Percentiles rank a stretch among this genome's conserved stretches.
Conservation (phyloP, 192 early-diverging fungal genomes). For the Chytriomyces confervae region DNA sequence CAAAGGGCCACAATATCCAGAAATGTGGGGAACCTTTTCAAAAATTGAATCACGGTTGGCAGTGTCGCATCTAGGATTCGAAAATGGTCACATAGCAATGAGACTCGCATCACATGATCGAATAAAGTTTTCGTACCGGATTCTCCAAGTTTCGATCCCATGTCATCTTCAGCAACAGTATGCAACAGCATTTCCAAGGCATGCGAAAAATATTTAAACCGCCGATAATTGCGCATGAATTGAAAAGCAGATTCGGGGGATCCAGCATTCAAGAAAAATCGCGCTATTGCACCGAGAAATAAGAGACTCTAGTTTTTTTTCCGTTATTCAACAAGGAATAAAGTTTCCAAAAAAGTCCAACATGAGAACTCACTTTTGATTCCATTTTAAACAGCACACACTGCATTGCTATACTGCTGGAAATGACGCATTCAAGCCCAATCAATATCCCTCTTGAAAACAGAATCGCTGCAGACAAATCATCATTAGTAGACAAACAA, state of each 20-base stretch:
- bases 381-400: constrained; percentile 66
- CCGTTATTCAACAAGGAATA: not conserved
- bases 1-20: constrained; percentile 93
- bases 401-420: constrained; percentile 59
- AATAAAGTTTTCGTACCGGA: too few relatives aligned
- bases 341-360: not conserved
- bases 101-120: too few relatives aligned
- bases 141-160: constrained; percentile 45
- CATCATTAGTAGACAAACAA: constrained; percentile 9
- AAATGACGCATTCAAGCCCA: constrained; percentile 75
- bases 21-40: constrained; percentile 79
- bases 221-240: constrained; percentile 74
- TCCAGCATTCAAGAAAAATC: constrained; percentile 62
- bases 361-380: constrained; percentile 60
- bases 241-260: constrained; percentile 65
- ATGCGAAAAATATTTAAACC: constrained; percentile 88
- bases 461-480: constrained; percentile 62
- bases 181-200: constrained; percentile 92
- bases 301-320: constrained; percentile 66
- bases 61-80: constrained; percentile 58
- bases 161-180: constrained; percentile 84
- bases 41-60: constrained; percentile 72
- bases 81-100: too few relatives aligned
- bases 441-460: constrained; percentile 75
- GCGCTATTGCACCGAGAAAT: constrained; percentile 74